These are phyloP conservation scores for Posidonia oceanica DNA, from an alignment of 116 monocot genomes.

Conservation along the genomic window DNA sequence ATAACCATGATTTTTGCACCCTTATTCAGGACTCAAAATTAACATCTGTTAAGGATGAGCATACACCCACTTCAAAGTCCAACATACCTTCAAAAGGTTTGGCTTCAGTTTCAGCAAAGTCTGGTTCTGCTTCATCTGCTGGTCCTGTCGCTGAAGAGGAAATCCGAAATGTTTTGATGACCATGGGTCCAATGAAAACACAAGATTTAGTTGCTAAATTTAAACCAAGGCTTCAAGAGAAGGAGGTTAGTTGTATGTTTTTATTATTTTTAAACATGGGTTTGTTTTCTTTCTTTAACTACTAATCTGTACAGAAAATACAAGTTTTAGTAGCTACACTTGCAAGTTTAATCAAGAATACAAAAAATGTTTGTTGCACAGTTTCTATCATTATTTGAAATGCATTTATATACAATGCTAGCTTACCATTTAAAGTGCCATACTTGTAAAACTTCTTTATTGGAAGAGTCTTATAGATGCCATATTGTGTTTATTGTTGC, in stretches of 20 bases:
- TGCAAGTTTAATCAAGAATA: too few species aligned
- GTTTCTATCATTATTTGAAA: too few species aligned
- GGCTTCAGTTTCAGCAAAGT: slow-evolving; percentile 12
- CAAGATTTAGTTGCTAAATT: slow-evolving; percentile 84
- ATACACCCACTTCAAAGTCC: slow-evolving; percentile 28
- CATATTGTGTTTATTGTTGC: too few species aligned
- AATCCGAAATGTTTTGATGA: slow-evolving; percentile 62
- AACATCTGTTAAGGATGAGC: slow-evolving; percentile 43
- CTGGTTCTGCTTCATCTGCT: slow-evolving; percentile 13
- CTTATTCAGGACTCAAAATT: slow-evolving; percentile 45
- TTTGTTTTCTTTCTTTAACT: background rate
- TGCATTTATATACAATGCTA: too few species aligned
- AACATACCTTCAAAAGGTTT: slow-evolving; percentile 2
- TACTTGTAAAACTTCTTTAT: too few species aligned
- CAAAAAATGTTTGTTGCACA: too few species aligned
- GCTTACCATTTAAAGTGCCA: too few species aligned
- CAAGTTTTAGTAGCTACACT: background rate
- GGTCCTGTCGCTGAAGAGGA: slow-evolving; percentile 90
- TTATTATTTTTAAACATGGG: slow-evolving; percentile 1
- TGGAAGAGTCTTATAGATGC: too few species aligned
- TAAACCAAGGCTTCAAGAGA: slow-evolving; percentile 57
- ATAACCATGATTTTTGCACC: background rate
- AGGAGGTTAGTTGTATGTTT: slow-evolving; percentile 30
- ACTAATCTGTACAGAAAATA: background rate
- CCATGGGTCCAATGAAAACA: slow-evolving; percentile 65